Evolutionary conservation across 2,329 filamentous ascomycete genomes (phyloP).

Genomic region (Lachnum nothofagi): DNA sequence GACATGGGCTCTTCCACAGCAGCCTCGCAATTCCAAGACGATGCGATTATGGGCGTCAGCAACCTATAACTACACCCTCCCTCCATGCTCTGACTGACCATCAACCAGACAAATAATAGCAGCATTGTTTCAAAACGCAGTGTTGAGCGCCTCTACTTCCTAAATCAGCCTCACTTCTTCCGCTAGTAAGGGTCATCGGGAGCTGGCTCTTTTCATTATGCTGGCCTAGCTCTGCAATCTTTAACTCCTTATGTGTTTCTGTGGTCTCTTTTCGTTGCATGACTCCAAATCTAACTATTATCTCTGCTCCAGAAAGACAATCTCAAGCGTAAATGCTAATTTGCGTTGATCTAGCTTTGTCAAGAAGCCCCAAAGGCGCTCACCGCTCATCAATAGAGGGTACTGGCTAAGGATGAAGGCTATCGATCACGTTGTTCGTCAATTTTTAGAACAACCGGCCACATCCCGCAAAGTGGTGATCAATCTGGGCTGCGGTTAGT

Average conservation of each 20-base stretch:
- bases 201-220: too few relatives aligned
- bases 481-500: conserved; percentile 89
- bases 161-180: conserved; percentile 74
- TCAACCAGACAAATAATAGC: conserved; percentile 71
- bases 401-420: conserved; percentile 83
- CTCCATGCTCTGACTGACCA: too few relatives aligned
- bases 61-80: not conserved
- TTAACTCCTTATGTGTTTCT: too few relatives aligned
- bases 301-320: too few relatives aligned
- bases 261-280: too few relatives aligned
- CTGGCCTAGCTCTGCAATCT: too few relatives aligned
- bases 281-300: too few relatives aligned
- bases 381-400: conserved; percentile 85
- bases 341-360: conserved; percentile 52
- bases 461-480: conserved; percentile 66
- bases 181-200: conserved; percentile 44
- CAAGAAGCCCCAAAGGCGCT: conserved; percentile 71
- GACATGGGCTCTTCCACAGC: not conserved
- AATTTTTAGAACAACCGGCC: conserved; percentile 60
- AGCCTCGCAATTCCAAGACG: conserved; percentile 38
- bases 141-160: conserved; percentile 82
- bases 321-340: too few relatives aligned
- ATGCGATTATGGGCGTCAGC: conserved; percentile 34
- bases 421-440: conserved; percentile 66
- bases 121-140: conserved; percentile 90